A percentile compares a stretch with the other conserved stretches of the same genome.
These are phyloP conservation scores for Acanthamoeba lenticulata DNA, from an alignment of 208 protist species.

Conservation along the genomic window DNA sequence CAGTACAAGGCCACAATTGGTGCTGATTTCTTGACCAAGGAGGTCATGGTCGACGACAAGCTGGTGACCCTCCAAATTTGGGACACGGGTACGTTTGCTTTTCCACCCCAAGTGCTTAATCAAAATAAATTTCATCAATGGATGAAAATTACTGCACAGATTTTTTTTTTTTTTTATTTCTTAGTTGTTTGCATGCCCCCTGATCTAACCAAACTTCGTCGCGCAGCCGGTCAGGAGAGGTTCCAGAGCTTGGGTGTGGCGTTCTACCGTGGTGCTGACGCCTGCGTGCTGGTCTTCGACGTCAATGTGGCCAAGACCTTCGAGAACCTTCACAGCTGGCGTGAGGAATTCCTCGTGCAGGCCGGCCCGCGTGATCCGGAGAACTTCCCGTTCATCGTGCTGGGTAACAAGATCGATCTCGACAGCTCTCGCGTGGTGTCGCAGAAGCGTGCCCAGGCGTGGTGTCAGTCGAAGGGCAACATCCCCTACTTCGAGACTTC, in stretches of 20 bases:
- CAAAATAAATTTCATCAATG: not conserved
- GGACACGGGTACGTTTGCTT: conserved; percentile 65
- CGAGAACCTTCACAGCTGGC: conserved; percentile 93
- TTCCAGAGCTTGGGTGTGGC: conserved; percentile 98
- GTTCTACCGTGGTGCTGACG: conserved; percentile 99
- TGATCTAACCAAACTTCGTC: too few relatives aligned
- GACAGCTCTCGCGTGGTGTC: conserved; percentile 91
- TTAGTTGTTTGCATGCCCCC: too few relatives aligned
- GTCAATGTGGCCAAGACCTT: conserved; percentile 89
- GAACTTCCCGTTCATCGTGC: conserved; percentile 97
- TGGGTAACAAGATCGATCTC: conserved; percentile 99
- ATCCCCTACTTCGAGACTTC: conserved; percentile 98
- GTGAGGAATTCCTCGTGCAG: conserved; percentile 98
- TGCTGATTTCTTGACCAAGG: conserved; percentile 99
- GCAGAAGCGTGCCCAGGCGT: conserved; percentile 93
- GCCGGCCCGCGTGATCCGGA: conserved; percentile 89
- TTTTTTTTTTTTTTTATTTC: conserved; percentile 61
- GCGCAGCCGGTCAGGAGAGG: conserved; percentile 97
- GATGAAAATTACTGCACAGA: too few relatives aligned
- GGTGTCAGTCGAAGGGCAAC: conserved; percentile 94
- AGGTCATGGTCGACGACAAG: conserved; percentile 96
- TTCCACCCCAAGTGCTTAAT: not conserved
- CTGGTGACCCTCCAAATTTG: conserved; percentile 95
- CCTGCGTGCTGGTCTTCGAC: conserved; percentile 92
- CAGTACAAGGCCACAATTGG: conserved; percentile 99